Evolutionary conservation across 23 red algal species (phyloP).

Genomic region (Agarophyton chilense): DNA sequence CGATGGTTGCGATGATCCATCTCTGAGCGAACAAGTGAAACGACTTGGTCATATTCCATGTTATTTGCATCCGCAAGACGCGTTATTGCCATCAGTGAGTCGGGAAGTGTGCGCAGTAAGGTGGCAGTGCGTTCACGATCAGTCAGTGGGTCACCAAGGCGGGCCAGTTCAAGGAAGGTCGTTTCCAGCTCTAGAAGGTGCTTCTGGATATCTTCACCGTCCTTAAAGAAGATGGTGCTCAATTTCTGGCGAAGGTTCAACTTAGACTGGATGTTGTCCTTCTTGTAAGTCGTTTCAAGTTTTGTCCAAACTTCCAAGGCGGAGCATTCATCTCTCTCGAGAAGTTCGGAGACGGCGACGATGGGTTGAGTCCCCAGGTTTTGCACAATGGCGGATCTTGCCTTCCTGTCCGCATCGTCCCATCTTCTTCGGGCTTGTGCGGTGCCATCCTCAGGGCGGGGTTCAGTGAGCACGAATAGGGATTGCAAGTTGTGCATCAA

Average conservation of each 20-base stretch:
- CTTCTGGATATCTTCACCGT: background rate
- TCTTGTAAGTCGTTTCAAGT: background rate
- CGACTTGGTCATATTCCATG: constrained; percentile 13
- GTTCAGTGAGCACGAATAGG: background rate
- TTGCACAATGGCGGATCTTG: background rate
- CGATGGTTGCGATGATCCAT: background rate
- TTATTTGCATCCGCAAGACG: background rate
- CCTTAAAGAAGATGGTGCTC: background rate
- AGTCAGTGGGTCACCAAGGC: background rate
- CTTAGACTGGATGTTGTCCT: background rate
- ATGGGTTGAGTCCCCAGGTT: background rate
- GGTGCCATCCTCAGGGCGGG: background rate
- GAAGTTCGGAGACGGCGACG: background rate
- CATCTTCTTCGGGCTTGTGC: background rate
- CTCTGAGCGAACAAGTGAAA: background rate
- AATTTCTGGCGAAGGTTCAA: background rate
- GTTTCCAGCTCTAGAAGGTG: background rate
- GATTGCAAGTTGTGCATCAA: background rate
- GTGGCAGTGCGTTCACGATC: background rate
- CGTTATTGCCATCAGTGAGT: background rate
- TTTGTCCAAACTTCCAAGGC: background rate
- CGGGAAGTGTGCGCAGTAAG: background rate
- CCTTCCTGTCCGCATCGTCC: background rate
- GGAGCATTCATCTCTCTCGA: background rate
- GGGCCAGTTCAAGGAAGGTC: background rate